Evolutionary conservation across 1,139 yeast genomes (phyloP).

Genomic region (Debaryomyces nepalensis): DNA sequence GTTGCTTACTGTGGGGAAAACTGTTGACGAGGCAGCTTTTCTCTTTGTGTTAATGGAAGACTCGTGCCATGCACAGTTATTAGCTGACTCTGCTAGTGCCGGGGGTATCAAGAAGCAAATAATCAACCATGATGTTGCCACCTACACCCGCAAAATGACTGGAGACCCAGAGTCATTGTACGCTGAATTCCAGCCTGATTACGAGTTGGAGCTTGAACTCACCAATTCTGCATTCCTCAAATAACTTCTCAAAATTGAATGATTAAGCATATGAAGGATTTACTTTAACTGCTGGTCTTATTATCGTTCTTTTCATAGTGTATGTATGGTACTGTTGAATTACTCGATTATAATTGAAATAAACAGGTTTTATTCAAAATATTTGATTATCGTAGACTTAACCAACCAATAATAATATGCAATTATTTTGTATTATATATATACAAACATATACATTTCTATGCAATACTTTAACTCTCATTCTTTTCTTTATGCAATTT

Average conservation of each 20-base stretch:
- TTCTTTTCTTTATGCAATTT: slow-evolving; percentile 33
- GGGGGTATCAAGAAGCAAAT: slow-evolving; percentile 28
- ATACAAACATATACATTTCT: not conserved
- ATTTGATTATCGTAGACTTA: too few species aligned
- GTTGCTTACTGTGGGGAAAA: slow-evolving; percentile 70
- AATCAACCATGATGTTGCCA: slow-evolving; percentile 64
- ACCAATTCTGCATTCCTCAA: slow-evolving; percentile 13
- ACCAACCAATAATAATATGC: too few species aligned
- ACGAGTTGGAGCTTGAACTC: slow-evolving; percentile 24
- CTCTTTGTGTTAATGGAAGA: slow-evolving; percentile 69
- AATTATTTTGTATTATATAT: slow-evolving; percentile 1
- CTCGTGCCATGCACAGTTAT: slow-evolving; percentile 68
- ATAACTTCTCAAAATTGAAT: not conserved
- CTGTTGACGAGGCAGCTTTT: slow-evolving; percentile 87
- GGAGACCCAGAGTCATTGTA: slow-evolving; percentile 67
- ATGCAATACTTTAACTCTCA: slow-evolving; percentile 10
- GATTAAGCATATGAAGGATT: too few species aligned
- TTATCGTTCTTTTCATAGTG: not conserved
- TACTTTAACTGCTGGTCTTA: too few species aligned
- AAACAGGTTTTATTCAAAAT: not conserved
- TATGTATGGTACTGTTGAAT: not conserved
- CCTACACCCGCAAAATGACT: slow-evolving; percentile 59
- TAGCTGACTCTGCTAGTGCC: slow-evolving; percentile 36
- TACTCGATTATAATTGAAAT: not conserved
- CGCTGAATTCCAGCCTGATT: slow-evolving; percentile 66